Conservation (phyloP, 2,329 filamentous ascomycete genomes). For the Tolypocladium tundrense region DNA sequence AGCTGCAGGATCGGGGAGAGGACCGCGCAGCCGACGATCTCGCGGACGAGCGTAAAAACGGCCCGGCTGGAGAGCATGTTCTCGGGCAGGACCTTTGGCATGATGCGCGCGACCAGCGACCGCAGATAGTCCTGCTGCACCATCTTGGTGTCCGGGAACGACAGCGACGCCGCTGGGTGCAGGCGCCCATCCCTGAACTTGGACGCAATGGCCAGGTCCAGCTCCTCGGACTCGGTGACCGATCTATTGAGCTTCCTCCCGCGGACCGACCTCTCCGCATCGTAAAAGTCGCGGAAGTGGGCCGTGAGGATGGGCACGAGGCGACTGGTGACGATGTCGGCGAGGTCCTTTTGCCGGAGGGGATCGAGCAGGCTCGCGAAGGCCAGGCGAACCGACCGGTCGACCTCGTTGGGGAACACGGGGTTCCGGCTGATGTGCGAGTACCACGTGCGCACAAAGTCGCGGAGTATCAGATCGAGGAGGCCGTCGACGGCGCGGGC, state of each 20-base stretch:
- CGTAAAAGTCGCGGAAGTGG: slow-evolving; percentile 83
- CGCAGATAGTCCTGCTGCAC: slow-evolving; percentile 85
- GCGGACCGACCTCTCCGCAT: slow-evolving; percentile 77
- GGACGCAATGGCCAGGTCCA: slow-evolving; percentile 89
- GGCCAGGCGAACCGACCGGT: slow-evolving; percentile 65
- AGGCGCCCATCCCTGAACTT: slow-evolving; percentile 86
- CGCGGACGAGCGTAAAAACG: slow-evolving; percentile 71
- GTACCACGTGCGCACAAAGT: slow-evolving; percentile 89
- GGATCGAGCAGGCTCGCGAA: slow-evolving; percentile 62
- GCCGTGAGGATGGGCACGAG: slow-evolving; percentile 80
- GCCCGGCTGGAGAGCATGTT: slow-evolving; percentile 68
- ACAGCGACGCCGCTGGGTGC: slow-evolving; percentile 74
- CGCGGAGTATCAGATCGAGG: slow-evolving; percentile 64
- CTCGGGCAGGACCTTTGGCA: slow-evolving; percentile 66
- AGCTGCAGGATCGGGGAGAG: slow-evolving; percentile 71
- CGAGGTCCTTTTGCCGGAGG: slow-evolving; percentile 67
- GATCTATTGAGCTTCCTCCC: slow-evolving; percentile 81
- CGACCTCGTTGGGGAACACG: slow-evolving; percentile 77
- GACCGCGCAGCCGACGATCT: slow-evolving; percentile 89
- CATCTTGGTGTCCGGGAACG: slow-evolving; percentile 73
- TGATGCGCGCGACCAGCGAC: slow-evolving; percentile 57
- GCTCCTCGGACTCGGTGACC: slow-evolving; percentile 91
- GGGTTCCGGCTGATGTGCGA: slow-evolving; percentile 70
- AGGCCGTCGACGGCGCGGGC: slow-evolving; percentile 73
- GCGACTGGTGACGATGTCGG: slow-evolving; percentile 70